Evolutionary conservation across 2,329 filamentous ascomycete species (phyloP).

Genomic region (Xylariaceae sp.): DNA sequence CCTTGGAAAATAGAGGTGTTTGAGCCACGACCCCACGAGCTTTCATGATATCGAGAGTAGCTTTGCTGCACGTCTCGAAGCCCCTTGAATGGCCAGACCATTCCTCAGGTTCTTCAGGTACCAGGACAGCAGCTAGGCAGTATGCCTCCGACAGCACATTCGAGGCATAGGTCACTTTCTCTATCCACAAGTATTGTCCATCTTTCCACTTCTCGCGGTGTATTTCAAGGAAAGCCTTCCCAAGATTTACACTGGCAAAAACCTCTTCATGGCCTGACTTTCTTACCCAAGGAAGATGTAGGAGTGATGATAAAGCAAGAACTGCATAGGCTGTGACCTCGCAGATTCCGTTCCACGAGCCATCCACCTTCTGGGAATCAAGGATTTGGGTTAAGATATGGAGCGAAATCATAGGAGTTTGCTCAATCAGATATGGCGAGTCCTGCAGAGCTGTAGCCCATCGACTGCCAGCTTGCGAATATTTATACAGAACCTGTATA

Average conservation of each 20-base stretch:
- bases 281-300: neutral
- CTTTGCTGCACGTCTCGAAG: neutral
- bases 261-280: neutral
- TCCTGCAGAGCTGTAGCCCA: neutral
- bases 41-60: neutral
- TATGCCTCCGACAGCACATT: slow-evolving; percentile 2
- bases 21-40: neutral
- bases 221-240: neutral
- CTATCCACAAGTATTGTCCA: slow-evolving; percentile 3
- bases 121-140: neutral
- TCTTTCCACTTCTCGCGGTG: neutral
- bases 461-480: neutral
- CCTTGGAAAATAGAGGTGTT: neutral
- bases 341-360: neutral
- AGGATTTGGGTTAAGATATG: neutral
- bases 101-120: neutral
- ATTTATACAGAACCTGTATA: neutral
- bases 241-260: neutral
- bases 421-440: neutral
- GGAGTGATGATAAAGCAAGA: neutral
- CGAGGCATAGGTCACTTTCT: slow-evolving; percentile 5
- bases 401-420: neutral
- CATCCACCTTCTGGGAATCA: neutral
- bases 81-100: no score
- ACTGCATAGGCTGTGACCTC: neutral